Base-by-base conservation (phyloP, 2,329 filamentous ascomycete species). In the Drechslera avenae region DNA sequence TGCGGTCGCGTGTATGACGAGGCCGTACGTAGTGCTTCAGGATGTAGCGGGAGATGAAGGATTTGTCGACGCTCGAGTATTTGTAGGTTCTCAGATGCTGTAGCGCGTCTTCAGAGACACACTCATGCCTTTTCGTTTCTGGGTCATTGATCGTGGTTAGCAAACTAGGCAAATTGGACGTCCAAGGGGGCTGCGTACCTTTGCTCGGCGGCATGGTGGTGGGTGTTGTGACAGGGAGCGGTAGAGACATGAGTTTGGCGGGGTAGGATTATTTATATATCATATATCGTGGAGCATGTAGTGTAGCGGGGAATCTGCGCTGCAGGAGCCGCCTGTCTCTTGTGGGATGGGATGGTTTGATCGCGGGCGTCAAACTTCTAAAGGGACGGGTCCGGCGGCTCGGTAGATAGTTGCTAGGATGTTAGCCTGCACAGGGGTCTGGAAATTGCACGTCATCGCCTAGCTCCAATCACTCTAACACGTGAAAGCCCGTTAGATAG, bases 31-130 rank as follows among this genome's bases (percentile, higher is more conserved):
- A 99, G 71, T 96, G 93, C 63, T 88, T 89, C 42, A 99, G 83
- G 71, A 99, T 90, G 76, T 97, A 96, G 74, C 92, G 85, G 50
- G 94, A 97, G 52, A 97, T 85, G 56, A 89, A 88, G 42, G 92
- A 97, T 77, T 96, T 93, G 81, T 99, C 94, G 75, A 99, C 91
- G 67, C 89, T 90, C 64, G 91, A 96, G 77, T 99, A 99, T 73
- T 97, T 95, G 86, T 99, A 99, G 53, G 88, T 87, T 76, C 91
- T 94, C 66, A 99, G 86, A 73, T 97, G 92, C 54, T 89, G 81
- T 63, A 99, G 84, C 46, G 91, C 91, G 68, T 97, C 91, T 67
- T 96, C 91, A 21, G 92, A 95, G 63, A 97, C 79, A 60, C 80
- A 82, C 57, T 85, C 82, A 66, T 88, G 88, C 75, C 88, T 86